Evolutionary conservation across 345 rosid genomes (phyloP).

Genomic region (Gossypium turneri): DNA sequence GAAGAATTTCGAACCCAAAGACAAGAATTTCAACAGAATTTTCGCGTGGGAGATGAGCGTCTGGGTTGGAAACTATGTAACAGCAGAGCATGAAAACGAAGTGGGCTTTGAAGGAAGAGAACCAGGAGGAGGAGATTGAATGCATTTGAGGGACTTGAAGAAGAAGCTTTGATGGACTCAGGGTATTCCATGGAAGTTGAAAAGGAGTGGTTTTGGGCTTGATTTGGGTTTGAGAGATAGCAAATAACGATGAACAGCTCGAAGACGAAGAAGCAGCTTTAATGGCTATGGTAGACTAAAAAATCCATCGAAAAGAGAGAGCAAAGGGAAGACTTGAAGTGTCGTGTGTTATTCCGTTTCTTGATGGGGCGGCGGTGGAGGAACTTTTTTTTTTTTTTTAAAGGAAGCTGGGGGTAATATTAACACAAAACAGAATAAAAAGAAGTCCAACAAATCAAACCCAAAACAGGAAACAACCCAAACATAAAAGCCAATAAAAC

Average conservation of each 20-base stretch:
- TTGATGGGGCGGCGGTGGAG: no score
- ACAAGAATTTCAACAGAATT: no score
- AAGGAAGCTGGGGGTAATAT: no score
- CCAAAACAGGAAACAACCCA: no score
- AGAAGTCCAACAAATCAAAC: no score
- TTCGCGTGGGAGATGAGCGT: slow-evolving; percentile 30
- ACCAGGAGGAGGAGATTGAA: slow-evolving; percentile 28
- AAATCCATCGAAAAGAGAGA: slow-evolving; percentile 26
- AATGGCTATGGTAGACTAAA: slow-evolving; percentile 30
- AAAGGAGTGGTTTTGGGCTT: slow-evolving; percentile 26
- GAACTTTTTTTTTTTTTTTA: no score
- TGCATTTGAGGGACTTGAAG: slow-evolving; percentile 32
- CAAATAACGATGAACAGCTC: slow-evolving; percentile 21
- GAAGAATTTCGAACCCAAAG: no score
- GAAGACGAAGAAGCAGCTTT: slow-evolving; percentile 14
- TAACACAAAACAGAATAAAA: no score
- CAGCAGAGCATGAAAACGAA: slow-evolving; percentile 52
- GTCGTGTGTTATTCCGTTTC: background rate
- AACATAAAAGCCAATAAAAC: no score
- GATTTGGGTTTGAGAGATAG: slow-evolving; percentile 22
- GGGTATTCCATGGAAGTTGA: slow-evolving; percentile 20
- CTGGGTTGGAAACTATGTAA: slow-evolving; percentile 40
- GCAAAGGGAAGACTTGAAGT: slow-evolving; percentile 1
- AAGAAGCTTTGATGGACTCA: slow-evolving; percentile 15
- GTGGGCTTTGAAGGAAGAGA: slow-evolving; percentile 17